Evolutionary conservation across 495 filamentous ascomycete species (phyloP).

Genomic region (Clavariopsis aquatica): DNA sequence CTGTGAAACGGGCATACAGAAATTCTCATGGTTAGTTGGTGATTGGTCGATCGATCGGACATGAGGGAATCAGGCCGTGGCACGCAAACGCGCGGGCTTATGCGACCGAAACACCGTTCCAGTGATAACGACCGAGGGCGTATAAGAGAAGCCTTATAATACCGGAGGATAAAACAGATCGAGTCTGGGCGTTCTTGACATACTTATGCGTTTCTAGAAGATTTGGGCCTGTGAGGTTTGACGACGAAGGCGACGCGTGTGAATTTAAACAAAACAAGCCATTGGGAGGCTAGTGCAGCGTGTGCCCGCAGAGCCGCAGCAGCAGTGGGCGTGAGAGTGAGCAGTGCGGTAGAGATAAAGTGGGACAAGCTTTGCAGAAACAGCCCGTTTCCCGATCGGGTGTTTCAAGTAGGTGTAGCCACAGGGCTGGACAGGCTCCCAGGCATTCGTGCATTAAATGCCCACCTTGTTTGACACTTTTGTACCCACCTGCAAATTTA

Average conservation of each 20-base stretch:
- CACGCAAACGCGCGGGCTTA: background rate
- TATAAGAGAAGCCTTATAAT: background rate
- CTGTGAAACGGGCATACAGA: background rate
- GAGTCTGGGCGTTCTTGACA: background rate
- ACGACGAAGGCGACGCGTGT: background rate
- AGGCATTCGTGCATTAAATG: background rate
- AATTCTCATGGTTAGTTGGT: background rate
- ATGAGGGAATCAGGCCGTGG: background rate
- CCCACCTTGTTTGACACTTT: background rate
- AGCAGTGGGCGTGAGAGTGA: background rate
- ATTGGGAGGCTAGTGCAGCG: background rate
- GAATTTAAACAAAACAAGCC: background rate
- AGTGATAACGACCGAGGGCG: background rate
- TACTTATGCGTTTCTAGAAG: background rate
- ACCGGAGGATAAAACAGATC: background rate
- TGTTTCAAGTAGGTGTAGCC: background rate
- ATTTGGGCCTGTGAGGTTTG: background rate
- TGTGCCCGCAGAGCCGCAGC: background rate
- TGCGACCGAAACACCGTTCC: background rate
- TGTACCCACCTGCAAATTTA: background rate
- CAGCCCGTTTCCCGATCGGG: background rate
- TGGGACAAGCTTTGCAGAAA: background rate
- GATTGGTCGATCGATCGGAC: background rate
- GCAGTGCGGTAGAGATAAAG: background rate
- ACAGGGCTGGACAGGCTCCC: background rate